Evolutionary conservation across 306 rosid species (phyloP), one percentile per base, ranked within the genome.

Genomic region (Arachis hypogaea): DNA sequence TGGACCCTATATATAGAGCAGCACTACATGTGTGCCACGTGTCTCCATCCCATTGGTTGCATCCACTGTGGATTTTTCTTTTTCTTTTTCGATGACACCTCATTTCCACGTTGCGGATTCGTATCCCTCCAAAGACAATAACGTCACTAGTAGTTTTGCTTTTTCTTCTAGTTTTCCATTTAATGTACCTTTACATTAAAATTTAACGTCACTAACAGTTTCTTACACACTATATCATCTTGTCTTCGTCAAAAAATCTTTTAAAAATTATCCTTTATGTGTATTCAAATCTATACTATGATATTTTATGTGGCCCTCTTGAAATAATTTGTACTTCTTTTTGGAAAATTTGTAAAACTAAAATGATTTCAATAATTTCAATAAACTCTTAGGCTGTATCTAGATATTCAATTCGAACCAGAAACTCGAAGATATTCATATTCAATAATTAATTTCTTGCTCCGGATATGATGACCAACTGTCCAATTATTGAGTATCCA

Each of bases 51-150:
- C 3, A 11, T 59, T 41, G 33, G 8, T 8, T n/a, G 11, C 38
- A 16, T 45, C 43, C 33, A 4, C 11, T 11, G 9, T 14, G 41
- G 77, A 73, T 69, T 22, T 22, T 22, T 22, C 28, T 22, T 22
- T 22, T 22, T 22, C 28, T 22, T 22, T 50, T 11, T 11, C 11
- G 4, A 49, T 49, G 55, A 72, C 84, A 68, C 78, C 9, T 71
- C 78, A 44, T 33, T 66, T 49, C 71, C 80, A 69, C 77, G 59
- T 65, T 65, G 80, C 42, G 57, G 33, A 41, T n/a, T 22, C 28
- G 28, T 45, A 45, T 33, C 5, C 3, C 42, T 3, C 29, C 28
- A 63, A 36, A 60, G 12, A 52, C 49, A 45, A 45, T 8, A 45
- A 8, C 9, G 49, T 8, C 49, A 22, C 28, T 22, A 22, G 28